Evolutionary conservation across 2,329 filamentous ascomycete species (phyloP), one percentile per base, ranked within the genome.

Genomic region (Apiospora arundinis): DNA sequence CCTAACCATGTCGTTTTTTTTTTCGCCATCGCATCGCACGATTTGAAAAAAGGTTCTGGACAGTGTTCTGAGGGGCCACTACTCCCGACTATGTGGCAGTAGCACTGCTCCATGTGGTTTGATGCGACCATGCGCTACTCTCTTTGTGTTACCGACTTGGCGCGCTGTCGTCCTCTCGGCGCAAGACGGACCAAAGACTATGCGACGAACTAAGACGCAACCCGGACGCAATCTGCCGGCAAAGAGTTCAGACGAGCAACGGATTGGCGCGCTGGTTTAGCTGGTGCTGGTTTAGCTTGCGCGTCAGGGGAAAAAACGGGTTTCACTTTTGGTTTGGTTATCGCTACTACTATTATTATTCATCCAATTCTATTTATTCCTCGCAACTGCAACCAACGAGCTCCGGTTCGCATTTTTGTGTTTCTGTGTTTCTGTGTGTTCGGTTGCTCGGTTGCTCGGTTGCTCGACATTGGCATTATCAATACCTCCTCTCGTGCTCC

Each of bases 191-290:
- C 28, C 28, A 37, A 8, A 60, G 52, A 60, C 52, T 23, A 63
- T 60, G 52, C 28, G 52, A 37, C 52, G 52, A 60, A 60, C 52
- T 60, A 60, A 28, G 23, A 37, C 18, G 18, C 28, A 60, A n/a
- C 16, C 18, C 16, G 28, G 28, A 60, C 28, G 18, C 52, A 60
- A 37, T 60, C 28, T 40, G 56, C 56, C 56, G 56, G 32, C 18
- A 63, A 63, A 63, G 12, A n/a, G 56, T 63, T 63, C 56, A 63
- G 56, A 63, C 56, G 56, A 63, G 52, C 52, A 12, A 60, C 18
- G 16, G 28, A 37, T 37, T 37, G 28, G 52, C 52, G 9, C 40
- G 40, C 28, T 63, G 18, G 18, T 18, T 63, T 63, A 14, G 56
- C 56, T 63, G 42, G 42, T 45, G 42, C 32, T 63, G 18, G 18